Conservation (phyloP, 768 basidiomycete species). For the Amanita rubescens region DNA sequence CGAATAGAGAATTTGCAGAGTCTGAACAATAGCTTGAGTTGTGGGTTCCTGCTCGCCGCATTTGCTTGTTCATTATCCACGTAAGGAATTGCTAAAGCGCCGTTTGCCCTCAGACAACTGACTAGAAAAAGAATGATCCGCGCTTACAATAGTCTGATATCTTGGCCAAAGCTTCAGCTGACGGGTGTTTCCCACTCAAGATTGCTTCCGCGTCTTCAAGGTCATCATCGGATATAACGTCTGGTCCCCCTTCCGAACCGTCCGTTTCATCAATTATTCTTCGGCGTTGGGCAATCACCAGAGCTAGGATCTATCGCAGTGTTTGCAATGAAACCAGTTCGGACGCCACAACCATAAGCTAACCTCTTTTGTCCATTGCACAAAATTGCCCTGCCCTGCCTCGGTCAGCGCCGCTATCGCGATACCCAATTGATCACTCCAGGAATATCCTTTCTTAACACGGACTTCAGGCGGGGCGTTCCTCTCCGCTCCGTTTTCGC, state of each 20-base stretch:
- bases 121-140: neutral
- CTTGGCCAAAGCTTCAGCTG: constrained; percentile 61
- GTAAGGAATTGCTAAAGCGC: constrained; percentile 62
- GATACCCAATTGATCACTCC: constrained; percentile 88
- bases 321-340: neutral
- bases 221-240: constrained; percentile 27
- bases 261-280: constrained; percentile 58
- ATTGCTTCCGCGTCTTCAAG: constrained; percentile 22
- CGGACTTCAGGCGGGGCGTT: constrained; percentile 58
- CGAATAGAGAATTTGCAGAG: constrained; percentile 63
- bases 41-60: constrained; percentile 69
- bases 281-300: constrained; percentile 52
- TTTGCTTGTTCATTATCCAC: constrained; percentile 65
- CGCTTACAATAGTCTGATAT: constrained; percentile 70
- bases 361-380: constrained; percentile 81
- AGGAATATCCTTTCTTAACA: constrained; percentile 82
- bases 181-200: constrained; percentile 37
- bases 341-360: neutral
- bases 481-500: neutral
- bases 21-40: constrained; percentile 80
- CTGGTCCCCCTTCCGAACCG: constrained; percentile 29
- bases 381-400: constrained; percentile 49
- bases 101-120: neutral
- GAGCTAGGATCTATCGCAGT: constrained; percentile 46
- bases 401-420: constrained; percentile 70